phyloP scores from a whole-genome alignment of 2,329 filamentous ascomycete species.

The Rosellinia necatrix region DNA sequence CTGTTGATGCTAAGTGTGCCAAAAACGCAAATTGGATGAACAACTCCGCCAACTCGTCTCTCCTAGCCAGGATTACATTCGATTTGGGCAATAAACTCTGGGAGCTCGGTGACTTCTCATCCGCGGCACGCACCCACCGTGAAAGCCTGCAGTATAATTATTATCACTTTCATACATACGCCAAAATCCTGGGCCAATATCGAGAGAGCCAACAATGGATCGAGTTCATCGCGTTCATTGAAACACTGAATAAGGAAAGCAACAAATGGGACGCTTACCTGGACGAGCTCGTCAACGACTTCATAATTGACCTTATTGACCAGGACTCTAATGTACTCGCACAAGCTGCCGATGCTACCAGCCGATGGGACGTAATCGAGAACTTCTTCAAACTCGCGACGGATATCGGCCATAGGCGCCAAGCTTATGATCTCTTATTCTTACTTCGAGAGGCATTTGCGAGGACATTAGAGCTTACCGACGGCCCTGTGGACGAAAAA shows the following conservation, averaged over 20 bases:
- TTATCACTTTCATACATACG: conserved; percentile 36
- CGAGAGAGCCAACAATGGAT: conserved; percentile 28
- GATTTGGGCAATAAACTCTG: conserved; percentile 39
- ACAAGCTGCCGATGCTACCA: conserved; percentile 33
- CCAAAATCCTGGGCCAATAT: conserved; percentile 33
- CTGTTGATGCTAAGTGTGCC: conserved; percentile 31
- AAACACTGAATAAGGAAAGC: conserved; percentile 32
- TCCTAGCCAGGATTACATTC: conserved; percentile 39
- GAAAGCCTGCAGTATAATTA: conserved; percentile 39
- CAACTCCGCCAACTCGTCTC: conserved; percentile 33
- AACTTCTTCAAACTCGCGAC: conserved; percentile 35
- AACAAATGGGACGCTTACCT: conserved; percentile 36
- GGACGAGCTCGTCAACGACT: conserved; percentile 39
- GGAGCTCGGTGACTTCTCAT: conserved; percentile 33
- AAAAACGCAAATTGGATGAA: conserved; percentile 30
- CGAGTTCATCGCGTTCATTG: conserved; percentile 37
- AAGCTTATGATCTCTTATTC: conserved; percentile 37
- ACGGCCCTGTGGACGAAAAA: conserved; percentile 24
- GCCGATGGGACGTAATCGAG: conserved; percentile 37
- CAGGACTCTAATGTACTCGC: conserved; percentile 33
- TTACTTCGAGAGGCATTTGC: conserved; percentile 35
- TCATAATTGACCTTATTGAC: conserved; percentile 31
- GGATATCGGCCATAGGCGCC: conserved; percentile 32
- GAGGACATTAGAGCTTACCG: conserved; percentile 31
- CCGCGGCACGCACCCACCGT: conserved; percentile 35